Percentiles rank a stretch among this genome's conserved stretches.
Conservation (phyloP, 805 yeast species). For the Metschnikowia koreensis region DNA sequence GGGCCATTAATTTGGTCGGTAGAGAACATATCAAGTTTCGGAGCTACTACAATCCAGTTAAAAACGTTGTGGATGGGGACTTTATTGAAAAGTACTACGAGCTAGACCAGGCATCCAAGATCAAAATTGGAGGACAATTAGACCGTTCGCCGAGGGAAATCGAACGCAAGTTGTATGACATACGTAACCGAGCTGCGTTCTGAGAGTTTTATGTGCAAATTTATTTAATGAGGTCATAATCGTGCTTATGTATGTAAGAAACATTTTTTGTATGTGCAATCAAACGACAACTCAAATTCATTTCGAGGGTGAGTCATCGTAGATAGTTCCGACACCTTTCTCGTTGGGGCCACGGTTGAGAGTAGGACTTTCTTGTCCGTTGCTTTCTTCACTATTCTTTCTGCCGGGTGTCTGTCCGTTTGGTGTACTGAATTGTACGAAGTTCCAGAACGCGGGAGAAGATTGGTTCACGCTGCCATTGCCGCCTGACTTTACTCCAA, state of each 20-base stretch:
- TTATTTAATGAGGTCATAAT: background rate
- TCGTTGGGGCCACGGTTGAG: constrained; percentile 23
- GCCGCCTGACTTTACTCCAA: constrained; percentile 23
- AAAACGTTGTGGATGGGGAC: constrained; percentile 85
- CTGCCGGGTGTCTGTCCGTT: constrained; percentile 44
- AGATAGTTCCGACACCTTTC: constrained; percentile 2
- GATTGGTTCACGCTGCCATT: constrained; percentile 46
- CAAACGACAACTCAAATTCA: background rate
- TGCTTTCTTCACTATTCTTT: constrained; percentile 39
- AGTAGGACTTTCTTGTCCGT: constrained; percentile 41
- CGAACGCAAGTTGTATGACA: constrained; percentile 50
- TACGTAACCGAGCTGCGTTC: constrained; percentile 45
- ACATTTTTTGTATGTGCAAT: background rate
- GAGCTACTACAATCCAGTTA: constrained; percentile 78
- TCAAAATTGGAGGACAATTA: constrained; percentile 39
- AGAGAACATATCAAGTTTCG: constrained; percentile 68
- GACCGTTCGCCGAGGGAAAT: constrained; percentile 50
- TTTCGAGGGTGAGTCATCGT: constrained; percentile 14
- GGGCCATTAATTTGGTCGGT: constrained; percentile 46
- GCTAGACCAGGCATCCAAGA: constrained; percentile 33
- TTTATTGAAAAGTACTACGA: constrained; percentile 58
- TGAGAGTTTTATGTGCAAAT: constrained; percentile 3
- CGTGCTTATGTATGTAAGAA: background rate
- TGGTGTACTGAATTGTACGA: constrained; percentile 69
- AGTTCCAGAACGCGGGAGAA: constrained; percentile 93